Evolutionary conservation across 179 eudicot species (phyloP).

Genomic region (Sideroxylon spinosum): DNA sequence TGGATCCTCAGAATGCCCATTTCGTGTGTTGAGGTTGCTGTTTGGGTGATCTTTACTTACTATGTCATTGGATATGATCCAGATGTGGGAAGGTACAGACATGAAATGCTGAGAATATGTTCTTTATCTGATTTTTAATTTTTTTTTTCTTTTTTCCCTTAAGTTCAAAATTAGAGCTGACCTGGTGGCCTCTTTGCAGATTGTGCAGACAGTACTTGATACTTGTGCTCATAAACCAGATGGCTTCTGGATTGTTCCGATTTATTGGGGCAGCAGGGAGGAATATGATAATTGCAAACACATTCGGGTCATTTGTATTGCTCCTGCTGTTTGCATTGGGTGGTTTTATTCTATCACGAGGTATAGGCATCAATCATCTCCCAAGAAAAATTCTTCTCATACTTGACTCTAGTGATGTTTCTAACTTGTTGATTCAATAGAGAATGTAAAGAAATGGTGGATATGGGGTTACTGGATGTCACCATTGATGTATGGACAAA

Average conservation of each 20-base stretch:
- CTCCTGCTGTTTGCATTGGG: slow-evolving; percentile 44
- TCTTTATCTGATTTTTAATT: neutral
- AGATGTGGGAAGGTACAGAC: slow-evolving; percentile 32
- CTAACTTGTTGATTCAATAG: slow-evolving; percentile 14
- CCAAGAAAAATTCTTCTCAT: slow-evolving; percentile 4
- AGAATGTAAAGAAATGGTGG: slow-evolving; percentile 42
- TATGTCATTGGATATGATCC: slow-evolving; percentile 51
- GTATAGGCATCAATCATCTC: slow-evolving; percentile 21
- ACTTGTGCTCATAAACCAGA: slow-evolving; percentile 41
- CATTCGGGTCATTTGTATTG: slow-evolving; percentile 56
- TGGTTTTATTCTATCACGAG: slow-evolving; percentile 51
- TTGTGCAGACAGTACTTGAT: slow-evolving; percentile 47
- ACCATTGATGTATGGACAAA: slow-evolving; percentile 48
- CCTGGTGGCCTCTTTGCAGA: slow-evolving; percentile 33
- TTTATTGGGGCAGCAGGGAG: slow-evolving; percentile 61
- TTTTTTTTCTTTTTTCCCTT: neutral
- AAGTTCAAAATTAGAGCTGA: neutral
- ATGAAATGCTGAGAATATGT: neutral
- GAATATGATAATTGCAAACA: slow-evolving; percentile 50
- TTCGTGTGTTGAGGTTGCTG: slow-evolving; percentile 29
- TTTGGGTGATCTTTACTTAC: slow-evolving; percentile 40
- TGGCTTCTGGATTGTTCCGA: slow-evolving; percentile 54
- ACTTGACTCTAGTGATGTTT: neutral
- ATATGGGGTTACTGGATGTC: slow-evolving; percentile 52
- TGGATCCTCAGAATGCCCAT: slow-evolving; percentile 47